Conservation (phyloP, 768 basidiomycete species). For the Nevesoporus exiguus region DNA sequence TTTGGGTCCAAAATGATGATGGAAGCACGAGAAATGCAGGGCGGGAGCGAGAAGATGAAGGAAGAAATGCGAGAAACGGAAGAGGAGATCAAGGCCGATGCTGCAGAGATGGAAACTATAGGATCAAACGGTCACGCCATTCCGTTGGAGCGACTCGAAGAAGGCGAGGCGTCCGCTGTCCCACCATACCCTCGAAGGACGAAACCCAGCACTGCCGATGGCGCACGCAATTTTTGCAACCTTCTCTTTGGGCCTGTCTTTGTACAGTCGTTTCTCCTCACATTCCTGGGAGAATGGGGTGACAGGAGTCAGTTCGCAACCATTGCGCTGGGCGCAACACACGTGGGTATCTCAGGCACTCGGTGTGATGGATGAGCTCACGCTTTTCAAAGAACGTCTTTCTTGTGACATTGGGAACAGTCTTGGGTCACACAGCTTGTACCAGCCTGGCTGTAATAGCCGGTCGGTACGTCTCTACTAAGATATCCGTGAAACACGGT, state of each 20-base stretch:
- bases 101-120: conserved; percentile 39
- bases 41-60: conserved; percentile 74
- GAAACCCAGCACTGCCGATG: conserved; percentile 44
- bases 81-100: conserved; percentile 89
- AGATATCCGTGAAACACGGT: conserved; percentile 93
- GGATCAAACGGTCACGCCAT: conserved; percentile 42
- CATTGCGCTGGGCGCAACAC: conserved; percentile 91
- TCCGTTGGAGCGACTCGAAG: conserved; percentile 75
- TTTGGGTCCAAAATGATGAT: conserved; percentile 89
- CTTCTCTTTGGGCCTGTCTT: conserved; percentile 89
- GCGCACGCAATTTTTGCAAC: conserved; percentile 77
- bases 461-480: conserved; percentile 87
- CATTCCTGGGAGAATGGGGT: conserved; percentile 99
- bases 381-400: conserved; percentile 71
- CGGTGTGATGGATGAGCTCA: conserved; percentile 5
- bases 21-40: conserved; percentile 79
- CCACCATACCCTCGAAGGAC: conserved; percentile 15
- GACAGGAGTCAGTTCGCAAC: conserved; percentile 97
- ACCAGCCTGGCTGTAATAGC: conserved; percentile 91
- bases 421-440: conserved; percentile 84
- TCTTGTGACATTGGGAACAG: conserved; percentile 85
- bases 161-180: conserved; percentile 40
- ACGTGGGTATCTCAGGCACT: conserved; percentile 51
- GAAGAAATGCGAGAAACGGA: conserved; percentile 97
- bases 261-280: conserved; percentile 91